Percentiles rank a stretch among this genome's conserved stretches.
Evolutionary conservation across 2,329 filamentous ascomycete species (phyloP).

Genomic region (Cordyceps cicadae): DNA sequence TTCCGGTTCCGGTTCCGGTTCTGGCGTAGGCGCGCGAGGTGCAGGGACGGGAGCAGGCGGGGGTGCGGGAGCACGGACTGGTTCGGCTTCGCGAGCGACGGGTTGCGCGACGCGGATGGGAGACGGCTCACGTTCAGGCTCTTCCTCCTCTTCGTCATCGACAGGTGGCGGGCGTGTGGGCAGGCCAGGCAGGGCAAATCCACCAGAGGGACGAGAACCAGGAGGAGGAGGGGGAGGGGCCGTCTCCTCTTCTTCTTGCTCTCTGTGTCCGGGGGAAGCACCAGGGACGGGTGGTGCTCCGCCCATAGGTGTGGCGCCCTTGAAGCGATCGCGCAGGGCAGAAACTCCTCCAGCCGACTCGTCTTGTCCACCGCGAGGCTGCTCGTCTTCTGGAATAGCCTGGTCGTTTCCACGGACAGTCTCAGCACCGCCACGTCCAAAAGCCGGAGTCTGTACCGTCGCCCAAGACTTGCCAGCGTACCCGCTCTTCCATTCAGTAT

Average conservation of each 20-base stretch:
- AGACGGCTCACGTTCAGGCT: conserved; percentile 51
- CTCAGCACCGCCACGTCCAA: conserved; percentile 52
- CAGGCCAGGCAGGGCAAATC: conserved; percentile 71
- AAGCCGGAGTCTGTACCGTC: conserved; percentile 64
- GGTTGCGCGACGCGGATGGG: conserved; percentile 83
- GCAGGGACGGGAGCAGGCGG: conserved; percentile 10
- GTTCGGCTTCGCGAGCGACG: conserved; percentile 52
- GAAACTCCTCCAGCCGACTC: conserved; percentile 57
- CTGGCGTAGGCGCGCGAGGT: conserved; percentile 9
- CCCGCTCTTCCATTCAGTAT: conserved; percentile 76
- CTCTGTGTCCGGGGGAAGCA: background rate
- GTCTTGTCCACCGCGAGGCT: conserved; percentile 37
- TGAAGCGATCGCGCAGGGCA: conserved; percentile 75
- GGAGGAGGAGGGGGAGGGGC: conserved; percentile 48
- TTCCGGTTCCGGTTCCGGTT: conserved; percentile 7
- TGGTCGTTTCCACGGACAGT: conserved; percentile 51
- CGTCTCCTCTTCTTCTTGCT: conserved; percentile 27
- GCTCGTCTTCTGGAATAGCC: conserved; percentile 40
- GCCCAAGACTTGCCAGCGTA: conserved; percentile 89
- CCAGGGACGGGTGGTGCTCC: conserved; percentile 29
- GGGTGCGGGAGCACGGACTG: conserved; percentile 3
- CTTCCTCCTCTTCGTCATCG: conserved; percentile 48
- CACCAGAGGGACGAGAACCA: conserved; percentile 62
- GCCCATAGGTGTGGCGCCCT: conserved; percentile 60
- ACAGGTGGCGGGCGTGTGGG: conserved; percentile 50